phyloP scores from a whole-genome alignment of 768 basidiomycete genomes.

The Tulasnella sp. region DNA sequence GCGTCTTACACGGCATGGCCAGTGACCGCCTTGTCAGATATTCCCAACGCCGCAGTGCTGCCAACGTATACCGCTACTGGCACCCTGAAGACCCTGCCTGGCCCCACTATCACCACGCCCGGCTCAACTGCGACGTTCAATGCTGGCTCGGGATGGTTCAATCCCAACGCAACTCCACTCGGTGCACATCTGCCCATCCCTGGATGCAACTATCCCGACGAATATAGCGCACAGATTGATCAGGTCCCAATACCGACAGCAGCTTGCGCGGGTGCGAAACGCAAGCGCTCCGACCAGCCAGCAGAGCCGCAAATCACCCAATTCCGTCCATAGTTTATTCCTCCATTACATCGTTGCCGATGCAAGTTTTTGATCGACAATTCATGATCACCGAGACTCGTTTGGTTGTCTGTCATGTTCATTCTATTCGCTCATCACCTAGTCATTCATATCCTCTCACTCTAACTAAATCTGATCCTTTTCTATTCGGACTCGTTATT shows the following conservation, averaged over 20 bases:
- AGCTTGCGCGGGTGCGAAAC: not conserved
- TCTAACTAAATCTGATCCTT: not conserved
- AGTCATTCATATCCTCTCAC: not conserved
- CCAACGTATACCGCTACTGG: slow-evolving; percentile 66
- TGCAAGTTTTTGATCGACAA: not conserved
- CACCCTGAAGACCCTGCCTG: slow-evolving; percentile 52
- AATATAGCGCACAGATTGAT: slow-evolving; percentile 51
- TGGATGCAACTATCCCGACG: slow-evolving; percentile 62
- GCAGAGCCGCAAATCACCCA: not conserved
- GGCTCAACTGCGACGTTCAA: slow-evolving; percentile 40
- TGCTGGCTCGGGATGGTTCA: slow-evolving; percentile 55
- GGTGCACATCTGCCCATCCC: slow-evolving; percentile 54
- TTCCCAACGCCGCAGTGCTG: slow-evolving; percentile 42
- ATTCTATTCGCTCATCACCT: not conserved
- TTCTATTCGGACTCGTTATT: not conserved
- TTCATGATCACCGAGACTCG: not conserved
- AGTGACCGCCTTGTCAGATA: slow-evolving; percentile 47
- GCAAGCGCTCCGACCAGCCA: not conserved
- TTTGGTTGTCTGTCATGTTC: not conserved
- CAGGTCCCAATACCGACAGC: slow-evolving; percentile 1
- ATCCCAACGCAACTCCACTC: slow-evolving; percentile 45
- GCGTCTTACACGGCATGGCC: slow-evolving; percentile 51
- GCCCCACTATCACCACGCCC: slow-evolving; percentile 48
- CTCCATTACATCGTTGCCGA: not conserved
- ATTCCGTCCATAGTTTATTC: not conserved